Percentiles rank a stretch among this genome's conserved stretches.
phyloP scores from a whole-genome alignment of 2,329 filamentous ascomycete species.

The Fusarium hainanense region DNA sequence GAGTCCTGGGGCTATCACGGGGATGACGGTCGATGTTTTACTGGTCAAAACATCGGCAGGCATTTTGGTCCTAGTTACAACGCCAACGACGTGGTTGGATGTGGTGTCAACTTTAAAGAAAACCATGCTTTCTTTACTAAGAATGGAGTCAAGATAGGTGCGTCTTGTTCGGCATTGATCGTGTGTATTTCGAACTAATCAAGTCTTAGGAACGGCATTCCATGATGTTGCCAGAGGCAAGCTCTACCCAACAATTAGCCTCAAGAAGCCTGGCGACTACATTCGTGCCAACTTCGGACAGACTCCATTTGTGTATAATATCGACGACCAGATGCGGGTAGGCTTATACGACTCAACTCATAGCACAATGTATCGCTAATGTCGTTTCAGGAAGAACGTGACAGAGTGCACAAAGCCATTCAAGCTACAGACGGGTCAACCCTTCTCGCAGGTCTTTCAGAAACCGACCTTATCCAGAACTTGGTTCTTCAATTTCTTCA shows the following conservation, averaged over 20 bases:
- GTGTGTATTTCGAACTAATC: conserved; percentile 41
- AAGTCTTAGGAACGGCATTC: conserved; percentile 70
- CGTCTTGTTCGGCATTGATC: conserved; percentile 30
- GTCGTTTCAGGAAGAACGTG: conserved; percentile 66
- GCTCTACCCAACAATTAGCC: conserved; percentile 74
- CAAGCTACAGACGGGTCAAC: conserved; percentile 65
- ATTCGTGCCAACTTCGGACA: conserved; percentile 75
- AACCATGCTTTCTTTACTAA: conserved; percentile 76
- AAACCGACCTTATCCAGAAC: conserved; percentile 83
- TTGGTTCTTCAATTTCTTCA: conserved; percentile 88
- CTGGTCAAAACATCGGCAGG: conserved; percentile 66
- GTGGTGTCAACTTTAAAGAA: conserved; percentile 73
- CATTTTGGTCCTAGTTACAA: conserved; percentile 67
- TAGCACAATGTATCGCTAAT: conserved; percentile 23
- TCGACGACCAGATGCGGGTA: conserved; percentile 86
- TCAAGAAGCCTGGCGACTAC: conserved; percentile 72
- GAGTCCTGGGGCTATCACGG: conserved; percentile 77
- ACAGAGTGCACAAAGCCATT: conserved; percentile 70
- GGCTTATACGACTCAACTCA: conserved; percentile 41
- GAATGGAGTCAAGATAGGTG: conserved; percentile 69
- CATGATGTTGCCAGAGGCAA: conserved; percentile 70
- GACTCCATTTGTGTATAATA: conserved; percentile 88
- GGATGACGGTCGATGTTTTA: conserved; percentile 72
- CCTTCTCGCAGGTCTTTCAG: conserved; percentile 73
- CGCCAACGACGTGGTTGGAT: conserved; percentile 69